Evolutionary conservation across 139 green algal genomes (phyloP).

Genomic region (Chlorella sp.): DNA sequence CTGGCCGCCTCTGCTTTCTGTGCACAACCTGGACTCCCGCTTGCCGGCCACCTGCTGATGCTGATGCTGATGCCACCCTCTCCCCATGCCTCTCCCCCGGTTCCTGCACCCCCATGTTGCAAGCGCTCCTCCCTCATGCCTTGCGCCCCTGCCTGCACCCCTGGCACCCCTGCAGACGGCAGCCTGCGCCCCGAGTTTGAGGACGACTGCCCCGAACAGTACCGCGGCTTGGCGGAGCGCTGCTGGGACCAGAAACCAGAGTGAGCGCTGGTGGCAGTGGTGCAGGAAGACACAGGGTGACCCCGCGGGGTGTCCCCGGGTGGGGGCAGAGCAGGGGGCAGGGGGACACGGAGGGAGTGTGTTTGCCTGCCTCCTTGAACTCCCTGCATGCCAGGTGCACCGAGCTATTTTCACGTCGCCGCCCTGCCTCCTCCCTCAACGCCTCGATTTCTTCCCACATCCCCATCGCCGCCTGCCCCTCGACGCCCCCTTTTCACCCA

Average conservation of each 20-base stretch:
- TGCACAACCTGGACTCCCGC: neutral
- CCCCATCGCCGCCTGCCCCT: no score
- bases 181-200: conserved; percentile 42
- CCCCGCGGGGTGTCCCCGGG: no score
- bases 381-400: no score
- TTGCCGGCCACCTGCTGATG: neutral
- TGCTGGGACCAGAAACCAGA: conserved; percentile 46
- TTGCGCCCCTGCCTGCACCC: neutral
- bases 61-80: neutral
- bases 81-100: neutral
- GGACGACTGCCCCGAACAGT: conserved; percentile 24
- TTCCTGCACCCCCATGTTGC: neutral
- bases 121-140: neutral
- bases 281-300: neutral
- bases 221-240: conserved; percentile 38
- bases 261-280: neutral
- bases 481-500: no score
- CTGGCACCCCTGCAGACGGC: conserved; percentile 13
- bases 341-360: no score
- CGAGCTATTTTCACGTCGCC: no score
- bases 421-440: no score
- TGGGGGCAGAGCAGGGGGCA: no score
- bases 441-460: no score
- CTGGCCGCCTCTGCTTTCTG: neutral
- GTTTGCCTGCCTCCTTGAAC: no score